phyloP scores from a whole-genome alignment of 2,329 filamentous ascomycete genomes.

The Scopulariopsis brevicaulis region DNA sequence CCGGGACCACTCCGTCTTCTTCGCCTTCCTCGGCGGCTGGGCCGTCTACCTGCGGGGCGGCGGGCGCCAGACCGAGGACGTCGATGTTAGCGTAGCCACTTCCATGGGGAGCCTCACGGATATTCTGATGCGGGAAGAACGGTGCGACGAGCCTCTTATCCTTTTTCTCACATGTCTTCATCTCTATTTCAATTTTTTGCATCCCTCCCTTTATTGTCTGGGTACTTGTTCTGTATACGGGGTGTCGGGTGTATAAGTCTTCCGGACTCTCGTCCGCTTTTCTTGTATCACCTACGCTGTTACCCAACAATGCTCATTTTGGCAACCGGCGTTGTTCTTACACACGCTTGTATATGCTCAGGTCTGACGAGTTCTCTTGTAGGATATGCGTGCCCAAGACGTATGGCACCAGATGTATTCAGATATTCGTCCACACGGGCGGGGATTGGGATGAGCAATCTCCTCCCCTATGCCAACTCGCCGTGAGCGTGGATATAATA shows the following conservation, averaged over 20 bases:
- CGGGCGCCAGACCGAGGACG: constrained; percentile 2
- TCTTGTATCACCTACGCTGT: background rate
- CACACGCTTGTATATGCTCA: background rate
- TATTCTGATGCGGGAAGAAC: constrained; percentile 1
- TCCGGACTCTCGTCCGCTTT: background rate
- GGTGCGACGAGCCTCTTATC: constrained; percentile 1
- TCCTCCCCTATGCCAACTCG: background rate
- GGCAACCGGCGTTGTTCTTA: background rate
- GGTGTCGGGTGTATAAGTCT: background rate
- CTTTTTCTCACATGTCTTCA: background rate
- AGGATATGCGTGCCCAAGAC: constrained; percentile 4
- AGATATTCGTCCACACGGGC: constrained; percentile 4
- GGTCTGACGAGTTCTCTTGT: background rate
- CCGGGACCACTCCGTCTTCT: background rate
- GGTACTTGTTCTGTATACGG: background rate
- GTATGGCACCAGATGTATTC: constrained; percentile 3
- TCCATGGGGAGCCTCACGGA: background rate
- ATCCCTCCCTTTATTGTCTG: background rate
- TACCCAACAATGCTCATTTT: background rate
- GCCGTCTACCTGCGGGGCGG: constrained; percentile 5
- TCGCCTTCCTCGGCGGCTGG: constrained; percentile 5
- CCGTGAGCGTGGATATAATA: constrained; percentile 5
- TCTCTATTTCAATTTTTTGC: background rate
- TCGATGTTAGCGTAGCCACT: constrained; percentile 4
- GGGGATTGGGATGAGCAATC: constrained; percentile 1